Base-by-base conservation (phyloP, 192 early-diverging fungal species). In the Mortierella claussenii region DNA sequence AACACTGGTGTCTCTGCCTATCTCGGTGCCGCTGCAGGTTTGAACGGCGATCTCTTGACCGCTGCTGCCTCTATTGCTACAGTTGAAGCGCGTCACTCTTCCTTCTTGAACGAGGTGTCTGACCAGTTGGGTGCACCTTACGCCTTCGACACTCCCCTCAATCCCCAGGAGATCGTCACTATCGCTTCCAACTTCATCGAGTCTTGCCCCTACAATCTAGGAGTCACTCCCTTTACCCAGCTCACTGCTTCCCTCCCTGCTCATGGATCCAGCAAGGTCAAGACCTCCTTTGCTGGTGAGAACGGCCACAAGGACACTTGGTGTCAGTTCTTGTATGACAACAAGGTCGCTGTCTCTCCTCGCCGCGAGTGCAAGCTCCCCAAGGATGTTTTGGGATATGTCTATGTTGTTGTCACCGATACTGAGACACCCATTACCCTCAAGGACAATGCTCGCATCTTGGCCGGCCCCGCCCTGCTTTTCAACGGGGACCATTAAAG, bases 41-140 rank as follows among this genome's bases (percentile, higher is more conserved):
- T 87, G 36, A 67, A 82, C 4, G 50, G 43, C 18, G 48, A 45
- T 26, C 44, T 69, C 23, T 40, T 69, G 68, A 87, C 78, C 9
- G 85, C 81, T n/a, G 85, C 64, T 61, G 86, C 81, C 1, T 31
- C 83, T 31, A 87, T 88, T 52, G 79, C 60, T 4, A 87, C 85
- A n/a, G 65, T 86, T 31, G 85, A 88, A 47, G 85, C 61, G 32
- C 86, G 85, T 49, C 86, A 88, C 55, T 65, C 85, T 2, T 46
- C 86, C 7, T 69, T 85, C 46, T 59, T 88, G 53, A 88, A 88
- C 59, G 56, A 65, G 3, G n/a, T 73, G 17, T 8, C 40, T 9
- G 66, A 52, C 1, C 21, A 8, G 1, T 5, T 9, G 0, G 61
- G 55, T n/a, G 30, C 60, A 2, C 81, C 85, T 12, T 75, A 79